Conservation (phyloP, 768 basidiomycete genomes). For the Naganishia kalamii region DNA sequence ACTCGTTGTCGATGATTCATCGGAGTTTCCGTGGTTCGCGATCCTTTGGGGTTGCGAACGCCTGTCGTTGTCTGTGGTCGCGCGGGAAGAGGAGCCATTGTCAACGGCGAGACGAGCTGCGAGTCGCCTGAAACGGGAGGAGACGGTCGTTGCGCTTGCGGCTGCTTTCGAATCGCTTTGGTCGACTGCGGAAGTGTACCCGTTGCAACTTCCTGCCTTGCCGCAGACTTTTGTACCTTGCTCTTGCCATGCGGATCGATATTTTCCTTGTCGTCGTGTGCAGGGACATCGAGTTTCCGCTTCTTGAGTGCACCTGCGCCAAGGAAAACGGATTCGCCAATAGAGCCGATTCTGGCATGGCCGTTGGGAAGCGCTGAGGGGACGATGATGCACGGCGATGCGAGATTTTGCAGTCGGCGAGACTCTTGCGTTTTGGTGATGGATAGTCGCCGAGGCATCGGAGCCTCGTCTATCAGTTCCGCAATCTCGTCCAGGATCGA, state of each 20-base stretch:
- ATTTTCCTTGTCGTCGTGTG: conserved; percentile 8
- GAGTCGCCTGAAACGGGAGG: too few species aligned
- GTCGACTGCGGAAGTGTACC: background rate
- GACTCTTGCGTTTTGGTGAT: background rate
- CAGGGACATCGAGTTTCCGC: background rate
- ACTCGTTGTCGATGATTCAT: conserved; percentile 8
- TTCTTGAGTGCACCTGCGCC: conserved; percentile 4
- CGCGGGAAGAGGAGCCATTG: too few species aligned
- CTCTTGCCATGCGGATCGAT: background rate
- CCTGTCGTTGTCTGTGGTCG: too few species aligned
- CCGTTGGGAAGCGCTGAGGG: background rate
- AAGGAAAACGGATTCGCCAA: conserved; percentile 11
- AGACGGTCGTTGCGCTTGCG: background rate
- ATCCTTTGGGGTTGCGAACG: too few species aligned
- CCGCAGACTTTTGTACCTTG: background rate
- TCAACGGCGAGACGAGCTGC: background rate
- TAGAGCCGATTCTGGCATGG: background rate
- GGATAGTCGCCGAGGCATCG: background rate
- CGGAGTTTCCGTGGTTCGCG: background rate
- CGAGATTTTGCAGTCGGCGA: background rate
- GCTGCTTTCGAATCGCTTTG: background rate
- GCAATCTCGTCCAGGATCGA: conserved; percentile 3
- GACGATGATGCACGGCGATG: conserved; percentile 2
- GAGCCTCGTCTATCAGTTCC: background rate
- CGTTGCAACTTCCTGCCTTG: background rate